Evolutionary conservation across 192 early-diverging fungal species (phyloP).

Genomic region (Linnemannia elongata): DNA sequence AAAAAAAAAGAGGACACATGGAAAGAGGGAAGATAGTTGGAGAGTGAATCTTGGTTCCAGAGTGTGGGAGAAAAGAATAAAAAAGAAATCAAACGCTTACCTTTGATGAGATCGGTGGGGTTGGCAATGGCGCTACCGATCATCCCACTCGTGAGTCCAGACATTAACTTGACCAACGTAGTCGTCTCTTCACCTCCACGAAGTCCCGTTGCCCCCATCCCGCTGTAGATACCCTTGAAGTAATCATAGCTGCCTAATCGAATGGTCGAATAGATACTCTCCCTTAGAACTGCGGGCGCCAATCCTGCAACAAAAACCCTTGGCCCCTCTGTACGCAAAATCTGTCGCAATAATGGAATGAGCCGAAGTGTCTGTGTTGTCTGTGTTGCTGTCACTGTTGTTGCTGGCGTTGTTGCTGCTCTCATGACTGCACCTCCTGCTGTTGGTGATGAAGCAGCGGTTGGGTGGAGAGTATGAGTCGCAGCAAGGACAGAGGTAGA

Average conservation of each 20-base stretch:
- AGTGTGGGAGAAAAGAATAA: background rate
- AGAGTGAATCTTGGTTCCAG: background rate
- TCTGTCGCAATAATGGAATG: slow-evolving; percentile 36
- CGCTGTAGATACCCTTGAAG: slow-evolving; percentile 51
- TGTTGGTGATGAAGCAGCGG: background rate
- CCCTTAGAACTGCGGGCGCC: slow-evolving; percentile 44
- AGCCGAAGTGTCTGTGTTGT: slow-evolving; percentile 23
- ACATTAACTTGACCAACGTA: slow-evolving; percentile 36
- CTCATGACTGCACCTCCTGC: background rate
- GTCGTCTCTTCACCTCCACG: slow-evolving; percentile 40
- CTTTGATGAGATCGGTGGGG: slow-evolving; percentile 60
- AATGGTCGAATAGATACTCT: slow-evolving; percentile 57
- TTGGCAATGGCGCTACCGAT: slow-evolving; percentile 55
- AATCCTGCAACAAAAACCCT: slow-evolving; percentile 47
- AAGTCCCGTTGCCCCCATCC: slow-evolving; percentile 21
- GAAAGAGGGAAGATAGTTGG: background rate
- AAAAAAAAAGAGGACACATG: background rate
- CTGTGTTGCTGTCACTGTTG: background rate
- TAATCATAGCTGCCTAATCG: slow-evolving; percentile 55
- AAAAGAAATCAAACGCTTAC: background rate
- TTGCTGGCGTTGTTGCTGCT: background rate
- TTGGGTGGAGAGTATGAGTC: too few relatives aligned
- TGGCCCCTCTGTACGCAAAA: slow-evolving; percentile 44
- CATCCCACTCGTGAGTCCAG: slow-evolving; percentile 56
- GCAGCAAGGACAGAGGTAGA: slow-evolving; percentile 1